Conservation (phyloP, 176 grass and related monocot species). For the Triticum monococcum region DNA sequence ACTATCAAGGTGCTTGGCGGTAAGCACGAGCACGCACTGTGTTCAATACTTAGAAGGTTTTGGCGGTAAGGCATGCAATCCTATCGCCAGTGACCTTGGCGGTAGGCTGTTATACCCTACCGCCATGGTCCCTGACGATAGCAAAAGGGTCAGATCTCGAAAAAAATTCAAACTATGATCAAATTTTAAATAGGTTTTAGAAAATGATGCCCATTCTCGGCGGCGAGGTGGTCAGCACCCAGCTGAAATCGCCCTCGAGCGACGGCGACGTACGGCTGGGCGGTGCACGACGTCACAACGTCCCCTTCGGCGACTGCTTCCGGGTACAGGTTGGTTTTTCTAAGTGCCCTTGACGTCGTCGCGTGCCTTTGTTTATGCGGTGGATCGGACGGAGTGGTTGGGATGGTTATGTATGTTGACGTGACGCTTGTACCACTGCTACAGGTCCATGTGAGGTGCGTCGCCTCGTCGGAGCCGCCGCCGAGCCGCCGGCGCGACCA, state of each 20-base stretch:
- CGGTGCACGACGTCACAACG: too few relatives aligned
- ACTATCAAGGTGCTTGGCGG: too few relatives aligned
- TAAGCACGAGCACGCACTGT: too few relatives aligned
- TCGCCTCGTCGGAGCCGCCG: not conserved
- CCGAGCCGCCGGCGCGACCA: too few relatives aligned
- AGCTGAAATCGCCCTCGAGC: conserved; percentile 31
- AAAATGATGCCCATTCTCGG: conserved; percentile 57
- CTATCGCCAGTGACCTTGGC: too few relatives aligned
- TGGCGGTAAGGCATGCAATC: too few relatives aligned
- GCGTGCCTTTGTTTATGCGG: not conserved
- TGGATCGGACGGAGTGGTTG: not conserved
- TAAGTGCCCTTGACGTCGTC: not conserved
- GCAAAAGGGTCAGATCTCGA: too few relatives aligned
- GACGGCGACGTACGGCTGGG: conserved; percentile 27
- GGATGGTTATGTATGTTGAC: not conserved
- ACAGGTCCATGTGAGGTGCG: not conserved
- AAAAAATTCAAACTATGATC: too few relatives aligned
- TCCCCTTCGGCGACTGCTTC: not conserved
- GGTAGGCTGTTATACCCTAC: too few relatives aligned
- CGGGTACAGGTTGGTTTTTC: not conserved
- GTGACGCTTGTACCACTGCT: not conserved
- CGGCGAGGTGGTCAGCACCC: conserved; percentile 69
- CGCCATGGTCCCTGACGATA: too few relatives aligned
- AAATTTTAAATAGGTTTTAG: too few relatives aligned
- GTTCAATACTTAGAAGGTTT: too few relatives aligned